Evolutionary conservation across 2,329 filamentous ascomycete species (phyloP).

Genomic region (Chalara sp.): DNA sequence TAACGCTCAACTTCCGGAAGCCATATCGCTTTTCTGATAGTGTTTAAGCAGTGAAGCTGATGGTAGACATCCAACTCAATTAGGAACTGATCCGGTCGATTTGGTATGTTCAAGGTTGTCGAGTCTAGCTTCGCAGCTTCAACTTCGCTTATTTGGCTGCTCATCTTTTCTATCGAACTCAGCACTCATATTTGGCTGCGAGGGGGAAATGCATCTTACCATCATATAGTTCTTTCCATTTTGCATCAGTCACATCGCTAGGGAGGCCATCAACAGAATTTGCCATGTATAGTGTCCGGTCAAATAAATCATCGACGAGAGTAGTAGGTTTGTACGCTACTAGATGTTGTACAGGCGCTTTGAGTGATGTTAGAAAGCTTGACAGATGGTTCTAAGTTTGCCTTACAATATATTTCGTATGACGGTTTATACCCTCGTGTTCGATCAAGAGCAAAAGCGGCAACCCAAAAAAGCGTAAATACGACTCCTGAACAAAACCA

Average conservation of each 20-base stretch:
- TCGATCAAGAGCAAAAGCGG: no score
- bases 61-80: conserved; percentile 25
- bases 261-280: not conserved
- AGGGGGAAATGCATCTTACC: conserved; percentile 10
- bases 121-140: conserved; percentile 23
- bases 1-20: not conserved
- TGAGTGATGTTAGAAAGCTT: no score
- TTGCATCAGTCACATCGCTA: conserved; percentile 6
- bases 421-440: no score
- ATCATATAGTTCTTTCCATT: conserved; percentile 16
- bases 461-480: no score
- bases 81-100: not conserved
- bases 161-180: not conserved
- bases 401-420: no score
- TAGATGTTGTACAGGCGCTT: not conserved
- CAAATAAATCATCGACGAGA: not conserved
- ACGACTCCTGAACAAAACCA: no score
- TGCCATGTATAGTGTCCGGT: not conserved
- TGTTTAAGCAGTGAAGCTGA: conserved; percentile 27
- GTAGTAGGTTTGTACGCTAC: not conserved
- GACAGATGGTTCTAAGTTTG: no score
- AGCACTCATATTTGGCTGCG: not conserved
- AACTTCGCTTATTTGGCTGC: conserved; percentile 10
- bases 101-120: not conserved
- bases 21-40: conserved; percentile 16